Base-by-base conservation (phyloP, 306 rosid species). In the Vigna mungo region DNA sequence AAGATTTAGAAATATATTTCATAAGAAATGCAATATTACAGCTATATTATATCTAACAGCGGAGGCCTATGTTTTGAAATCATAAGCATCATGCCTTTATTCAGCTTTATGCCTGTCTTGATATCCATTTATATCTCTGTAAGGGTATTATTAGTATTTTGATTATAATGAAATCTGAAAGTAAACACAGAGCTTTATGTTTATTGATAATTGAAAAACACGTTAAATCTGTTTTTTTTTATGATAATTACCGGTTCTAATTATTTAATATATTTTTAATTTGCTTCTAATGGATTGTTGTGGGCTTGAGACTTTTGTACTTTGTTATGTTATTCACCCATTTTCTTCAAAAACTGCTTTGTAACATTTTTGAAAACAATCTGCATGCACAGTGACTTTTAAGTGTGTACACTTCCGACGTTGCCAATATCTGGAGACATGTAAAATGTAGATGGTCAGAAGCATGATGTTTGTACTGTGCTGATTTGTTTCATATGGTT, bases 21-120 rank as follows among this genome's bases (percentile, higher is more conserved):
- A 61, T 72, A 21, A 18, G 54, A 41, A 79, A 9, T 32, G 71
- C 80, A 61, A 10, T 73, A 78, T 73, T 76, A 63, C 53, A 49
- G 74, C 27, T 47, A 58, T 15, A 27, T 79, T 54, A 68, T 27
- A 55, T 43, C 41, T 39, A 39, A 39, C 56, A 15, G 39, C 34
- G 16, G 56, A 74, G 18, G 25, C 60, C 48, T 74, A 14, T 10
- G 54, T 75, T 41, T 41, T 25, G 58, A 60, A n/a, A 68, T 23
- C 37, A 7, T 39, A 17, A 36, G 7, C 25, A 53, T 53, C 49
- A 14, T 20, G 6, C 18, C 20, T 20, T 34, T 72, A 39, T 37
- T 72, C 54, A 12, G 54, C 54, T 68, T 53, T 55, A 72, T 43
- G 8, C 41, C 46, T 70, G 59, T 62, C 49, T 52, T 68, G 67